Percentiles rank a stretch among this genome's conserved stretches.
phyloP scores from a whole-genome alignment of 352 stramenopile species.

The Pythium biforme region DNA sequence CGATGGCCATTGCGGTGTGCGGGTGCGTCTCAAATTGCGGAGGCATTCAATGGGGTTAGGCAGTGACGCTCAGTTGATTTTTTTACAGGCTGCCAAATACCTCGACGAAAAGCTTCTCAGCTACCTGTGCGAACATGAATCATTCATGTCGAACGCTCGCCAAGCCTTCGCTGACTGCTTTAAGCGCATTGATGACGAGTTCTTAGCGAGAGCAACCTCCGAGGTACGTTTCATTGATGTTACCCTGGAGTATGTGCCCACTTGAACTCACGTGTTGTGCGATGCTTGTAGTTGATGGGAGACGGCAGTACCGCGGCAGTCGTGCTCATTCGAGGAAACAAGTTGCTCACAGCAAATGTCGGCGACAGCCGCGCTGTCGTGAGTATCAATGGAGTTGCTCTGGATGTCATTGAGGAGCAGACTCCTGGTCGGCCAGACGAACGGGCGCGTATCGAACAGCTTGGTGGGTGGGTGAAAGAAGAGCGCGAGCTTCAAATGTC shows the following conservation, averaged over 20 bases:
- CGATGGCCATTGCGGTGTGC: constrained; percentile 79
- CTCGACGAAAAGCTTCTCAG: constrained; percentile 63
- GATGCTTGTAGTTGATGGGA: constrained; percentile 43
- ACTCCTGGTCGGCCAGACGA: constrained; percentile 76
- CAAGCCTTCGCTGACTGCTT: constrained; percentile 77
- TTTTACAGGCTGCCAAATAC: constrained; percentile 65
- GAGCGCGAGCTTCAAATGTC: constrained; percentile 86
- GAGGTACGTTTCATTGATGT: constrained; percentile 37
- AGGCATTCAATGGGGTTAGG: no score
- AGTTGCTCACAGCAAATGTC: constrained; percentile 82
- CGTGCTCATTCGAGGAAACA: constrained; percentile 80
- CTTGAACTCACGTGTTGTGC: not conserved
- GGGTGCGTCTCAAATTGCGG: constrained; percentile 39
- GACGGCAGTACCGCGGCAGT: constrained; percentile 79
- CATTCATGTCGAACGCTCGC: constrained; percentile 56
- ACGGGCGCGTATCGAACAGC: constrained; percentile 62
- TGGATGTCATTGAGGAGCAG: constrained; percentile 89
- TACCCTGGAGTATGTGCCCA: not conserved
- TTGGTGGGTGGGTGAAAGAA: constrained; percentile 79
- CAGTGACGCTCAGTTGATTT: not conserved
- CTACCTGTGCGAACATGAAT: constrained; percentile 72
- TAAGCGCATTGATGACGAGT: constrained; percentile 73
- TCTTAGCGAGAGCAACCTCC: constrained; percentile 55
- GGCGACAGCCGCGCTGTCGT: constrained; percentile 87
- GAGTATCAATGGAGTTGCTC: constrained; percentile 68